Percentiles rank a stretch among this genome's conserved stretches.
Evolutionary conservation across 495 filamentous ascomycete genomes (phyloP).

Genomic region (Penicillium psychrofluorescens): DNA sequence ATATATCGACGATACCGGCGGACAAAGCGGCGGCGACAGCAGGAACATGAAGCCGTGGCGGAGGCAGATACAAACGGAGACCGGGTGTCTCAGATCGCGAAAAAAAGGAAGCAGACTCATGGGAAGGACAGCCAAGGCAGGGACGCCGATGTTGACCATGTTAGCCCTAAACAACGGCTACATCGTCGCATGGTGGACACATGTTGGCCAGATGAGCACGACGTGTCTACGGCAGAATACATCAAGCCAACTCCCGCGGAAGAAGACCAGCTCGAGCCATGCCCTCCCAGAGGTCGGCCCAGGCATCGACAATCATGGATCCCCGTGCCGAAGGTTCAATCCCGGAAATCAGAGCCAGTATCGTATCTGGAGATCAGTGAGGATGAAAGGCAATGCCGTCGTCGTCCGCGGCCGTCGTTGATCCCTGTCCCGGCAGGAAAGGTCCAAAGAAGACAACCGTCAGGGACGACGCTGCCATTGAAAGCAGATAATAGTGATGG

Average conservation of each 20-base stretch:
- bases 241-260: too few relatives aligned
- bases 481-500: neutral
- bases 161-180: too few relatives aligned
- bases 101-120: too few relatives aligned
- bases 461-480: neutral
- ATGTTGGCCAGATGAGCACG: too few relatives aligned
- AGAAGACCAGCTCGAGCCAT: too few relatives aligned
- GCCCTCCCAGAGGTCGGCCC: too few relatives aligned
- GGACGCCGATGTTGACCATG: too few relatives aligned
- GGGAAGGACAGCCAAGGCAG: too few relatives aligned
- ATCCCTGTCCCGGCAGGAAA: slow-evolving; percentile 1
- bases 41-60: neutral
- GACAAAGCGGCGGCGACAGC: neutral
- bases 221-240: too few relatives aligned
- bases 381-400: neutral
- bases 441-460: neutral
- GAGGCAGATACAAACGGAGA: too few relatives aligned
- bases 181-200: too few relatives aligned
- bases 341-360: neutral
- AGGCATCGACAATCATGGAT: neutral
- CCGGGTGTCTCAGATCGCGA: too few relatives aligned
- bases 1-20: neutral
- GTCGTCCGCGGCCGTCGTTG: neutral
- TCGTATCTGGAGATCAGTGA: neutral
- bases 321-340: neutral